Evolutionary conservation across 1,139 yeast genomes (phyloP).

Genomic region (Sugiyamaella sp.): DNA sequence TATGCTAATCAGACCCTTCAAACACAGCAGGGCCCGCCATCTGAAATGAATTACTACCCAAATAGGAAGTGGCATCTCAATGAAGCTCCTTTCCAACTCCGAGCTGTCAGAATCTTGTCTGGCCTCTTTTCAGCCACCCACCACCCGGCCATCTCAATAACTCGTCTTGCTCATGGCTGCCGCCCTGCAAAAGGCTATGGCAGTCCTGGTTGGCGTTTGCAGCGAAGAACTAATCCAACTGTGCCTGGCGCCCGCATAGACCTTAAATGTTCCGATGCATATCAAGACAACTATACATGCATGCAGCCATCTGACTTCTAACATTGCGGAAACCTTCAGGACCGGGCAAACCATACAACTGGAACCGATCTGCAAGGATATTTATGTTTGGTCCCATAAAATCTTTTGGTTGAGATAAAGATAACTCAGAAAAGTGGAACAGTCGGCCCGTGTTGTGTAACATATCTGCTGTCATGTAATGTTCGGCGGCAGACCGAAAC

Average conservation of each 20-base stretch:
- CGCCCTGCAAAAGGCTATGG: no score
- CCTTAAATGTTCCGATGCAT: no score
- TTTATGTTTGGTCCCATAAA: no score
- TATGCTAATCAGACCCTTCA: no score
- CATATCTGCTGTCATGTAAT: constrained; percentile 2
- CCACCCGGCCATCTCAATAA: neutral
- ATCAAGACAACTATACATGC: no score
- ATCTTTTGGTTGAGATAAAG: no score
- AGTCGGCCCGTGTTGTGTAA: no score
- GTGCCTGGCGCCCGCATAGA: neutral
- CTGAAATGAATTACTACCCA: neutral
- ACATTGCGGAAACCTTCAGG: neutral
- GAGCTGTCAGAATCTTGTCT: no score
- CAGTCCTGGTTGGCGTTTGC: neutral
- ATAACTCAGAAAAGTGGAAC: no score
- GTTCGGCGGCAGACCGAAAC: constrained; percentile 2
- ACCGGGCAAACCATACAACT: no score
- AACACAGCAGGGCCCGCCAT: neutral
- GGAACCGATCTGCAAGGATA: no score
- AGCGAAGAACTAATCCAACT: neutral
- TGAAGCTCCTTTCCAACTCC: neutral
- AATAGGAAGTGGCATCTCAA: neutral
- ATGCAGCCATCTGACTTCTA: neutral
- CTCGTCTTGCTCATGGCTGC: no score
- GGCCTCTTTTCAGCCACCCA: neutral